These are phyloP conservation scores for Botrytis porri DNA, from an alignment of 2,329 filamentous ascomycete species.

Conservation along the genomic window DNA sequence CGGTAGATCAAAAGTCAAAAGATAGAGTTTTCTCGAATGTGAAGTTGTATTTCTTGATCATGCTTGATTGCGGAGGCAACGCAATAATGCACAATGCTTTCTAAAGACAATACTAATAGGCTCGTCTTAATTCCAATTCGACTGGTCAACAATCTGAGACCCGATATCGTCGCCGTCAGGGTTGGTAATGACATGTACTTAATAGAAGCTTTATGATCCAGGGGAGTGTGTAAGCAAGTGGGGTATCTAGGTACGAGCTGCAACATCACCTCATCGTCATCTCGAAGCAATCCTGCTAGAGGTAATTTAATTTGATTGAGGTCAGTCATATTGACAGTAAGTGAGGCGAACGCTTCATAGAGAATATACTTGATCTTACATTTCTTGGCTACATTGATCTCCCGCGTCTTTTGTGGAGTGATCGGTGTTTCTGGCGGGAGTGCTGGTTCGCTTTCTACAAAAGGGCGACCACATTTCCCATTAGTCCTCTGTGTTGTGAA, in stretches of 20 bases:
- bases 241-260: not conserved
- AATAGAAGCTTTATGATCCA: not conserved
- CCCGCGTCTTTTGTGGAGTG: not conserved
- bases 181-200: not conserved
- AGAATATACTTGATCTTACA: rapidly evolving
- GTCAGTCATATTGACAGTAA: rapidly evolving
- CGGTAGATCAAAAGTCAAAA: rapidly evolving
- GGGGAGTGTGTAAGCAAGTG: not conserved
- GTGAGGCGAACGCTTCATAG: rapidly evolving
- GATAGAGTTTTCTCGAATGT: not conserved
- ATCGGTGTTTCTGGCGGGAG: not conserved
- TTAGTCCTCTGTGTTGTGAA: no score
- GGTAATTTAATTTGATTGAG: not conserved
- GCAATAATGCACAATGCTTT: not conserved
- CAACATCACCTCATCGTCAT: not conserved
- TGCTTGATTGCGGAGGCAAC: not conserved
- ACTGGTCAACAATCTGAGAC: not conserved
- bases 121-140: not conserved
- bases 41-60: not conserved
- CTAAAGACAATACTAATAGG: no score
- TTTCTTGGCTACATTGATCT: not conserved
- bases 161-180: not conserved
- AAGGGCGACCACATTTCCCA: no score
- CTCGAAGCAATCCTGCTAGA: not conserved
- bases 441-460: not conserved